Percentiles rank a stretch among this genome's conserved stretches.
phyloP scores from a whole-genome alignment of 768 basidiomycete species.

The Lentinula lateritia region DNA sequence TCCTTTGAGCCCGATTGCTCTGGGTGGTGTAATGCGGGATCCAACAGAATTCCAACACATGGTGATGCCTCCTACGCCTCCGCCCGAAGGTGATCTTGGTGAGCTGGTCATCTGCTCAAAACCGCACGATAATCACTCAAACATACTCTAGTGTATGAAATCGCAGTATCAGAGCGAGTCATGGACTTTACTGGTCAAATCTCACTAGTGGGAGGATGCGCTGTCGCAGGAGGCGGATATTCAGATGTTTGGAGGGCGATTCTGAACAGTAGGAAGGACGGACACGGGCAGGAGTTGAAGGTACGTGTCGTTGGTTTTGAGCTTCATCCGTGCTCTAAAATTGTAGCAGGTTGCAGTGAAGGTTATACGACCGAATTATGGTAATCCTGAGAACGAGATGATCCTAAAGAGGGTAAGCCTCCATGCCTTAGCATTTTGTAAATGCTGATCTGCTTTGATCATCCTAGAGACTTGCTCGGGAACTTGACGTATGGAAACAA shows the following conservation, averaged over 20 bases:
- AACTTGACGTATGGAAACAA: constrained; percentile 31
- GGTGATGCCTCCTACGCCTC: background rate
- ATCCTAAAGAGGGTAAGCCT: constrained; percentile 24
- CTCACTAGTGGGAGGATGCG: constrained; percentile 13
- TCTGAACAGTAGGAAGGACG: constrained; percentile 24
- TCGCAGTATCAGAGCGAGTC: background rate
- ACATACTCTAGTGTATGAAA: background rate
- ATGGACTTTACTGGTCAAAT: constrained; percentile 9
- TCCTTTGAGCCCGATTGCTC: background rate
- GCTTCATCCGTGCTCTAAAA: background rate
- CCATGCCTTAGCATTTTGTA: background rate
- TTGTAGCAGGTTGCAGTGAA: constrained; percentile 29
- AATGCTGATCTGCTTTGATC: background rate
- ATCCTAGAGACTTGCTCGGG: constrained; percentile 26
- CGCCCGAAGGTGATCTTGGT: constrained; percentile 4
- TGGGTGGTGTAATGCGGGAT: background rate
- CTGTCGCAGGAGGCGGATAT: constrained; percentile 37
- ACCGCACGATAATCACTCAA: background rate
- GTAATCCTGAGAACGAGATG: constrained; percentile 24
- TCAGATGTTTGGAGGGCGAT: constrained; percentile 37
- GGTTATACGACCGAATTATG: constrained; percentile 27
- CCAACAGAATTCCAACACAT: background rate
- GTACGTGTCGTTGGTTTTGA: background rate
- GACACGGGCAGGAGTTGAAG: constrained; percentile 8
- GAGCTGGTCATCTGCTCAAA: background rate